These are phyloP conservation scores for Rhodotorula sp. DNA, from an alignment of 1,284 basidiomycete species.

Conservation along the genomic window DNA sequence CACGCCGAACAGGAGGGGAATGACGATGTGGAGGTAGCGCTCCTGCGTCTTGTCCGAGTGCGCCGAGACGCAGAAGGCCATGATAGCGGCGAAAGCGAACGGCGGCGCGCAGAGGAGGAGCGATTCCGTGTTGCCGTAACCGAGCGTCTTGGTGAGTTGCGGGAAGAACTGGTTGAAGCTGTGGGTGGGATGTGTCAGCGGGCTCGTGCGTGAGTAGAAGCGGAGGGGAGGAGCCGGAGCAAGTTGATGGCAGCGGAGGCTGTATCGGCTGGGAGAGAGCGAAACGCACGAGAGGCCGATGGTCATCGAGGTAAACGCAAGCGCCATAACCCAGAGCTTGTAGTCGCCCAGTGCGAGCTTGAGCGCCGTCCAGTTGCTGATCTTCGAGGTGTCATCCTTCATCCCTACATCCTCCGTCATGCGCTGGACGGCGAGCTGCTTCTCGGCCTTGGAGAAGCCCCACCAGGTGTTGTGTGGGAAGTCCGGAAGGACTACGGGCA, in stretches of 20 bases:
- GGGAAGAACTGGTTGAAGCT: slow-evolving; percentile 26
- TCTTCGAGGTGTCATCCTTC: slow-evolving; percentile 58
- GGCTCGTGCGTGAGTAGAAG: too few species aligned
- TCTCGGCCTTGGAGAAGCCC: slow-evolving; percentile 59
- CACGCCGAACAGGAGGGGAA: slow-evolving; percentile 52
- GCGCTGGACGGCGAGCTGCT: slow-evolving; percentile 67
- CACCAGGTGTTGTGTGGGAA: slow-evolving; percentile 54
- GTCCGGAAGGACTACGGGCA: slow-evolving; percentile 65
- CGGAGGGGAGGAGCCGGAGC: too few species aligned
- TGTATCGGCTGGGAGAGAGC: too few species aligned
- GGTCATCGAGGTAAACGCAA: slow-evolving; percentile 44
- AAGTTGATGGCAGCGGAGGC: too few species aligned
- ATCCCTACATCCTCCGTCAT: slow-evolving; percentile 75
- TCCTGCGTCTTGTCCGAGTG: slow-evolving; percentile 62
- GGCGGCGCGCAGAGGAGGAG: slow-evolving; percentile 53
- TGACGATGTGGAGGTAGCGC: slow-evolving; percentile 52
- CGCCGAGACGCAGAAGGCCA: slow-evolving; percentile 65
- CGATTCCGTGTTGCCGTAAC: slow-evolving; percentile 47
- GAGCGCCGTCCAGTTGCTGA: slow-evolving; percentile 56
- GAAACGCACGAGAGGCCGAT: slow-evolving; percentile 68
- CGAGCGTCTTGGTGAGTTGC: slow-evolving; percentile 9
- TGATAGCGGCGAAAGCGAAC: slow-evolving; percentile 45
- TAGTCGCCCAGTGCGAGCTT: slow-evolving; percentile 55
- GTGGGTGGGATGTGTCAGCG: too few species aligned
- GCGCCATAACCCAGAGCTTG: slow-evolving; percentile 55